A percentile compares a stretch with the other conserved stretches of the same genome.
These are phyloP conservation scores for Penicillium macrosclerotiorum DNA, from an alignment of 495 filamentous ascomycete species.

Conservation along the genomic window DNA sequence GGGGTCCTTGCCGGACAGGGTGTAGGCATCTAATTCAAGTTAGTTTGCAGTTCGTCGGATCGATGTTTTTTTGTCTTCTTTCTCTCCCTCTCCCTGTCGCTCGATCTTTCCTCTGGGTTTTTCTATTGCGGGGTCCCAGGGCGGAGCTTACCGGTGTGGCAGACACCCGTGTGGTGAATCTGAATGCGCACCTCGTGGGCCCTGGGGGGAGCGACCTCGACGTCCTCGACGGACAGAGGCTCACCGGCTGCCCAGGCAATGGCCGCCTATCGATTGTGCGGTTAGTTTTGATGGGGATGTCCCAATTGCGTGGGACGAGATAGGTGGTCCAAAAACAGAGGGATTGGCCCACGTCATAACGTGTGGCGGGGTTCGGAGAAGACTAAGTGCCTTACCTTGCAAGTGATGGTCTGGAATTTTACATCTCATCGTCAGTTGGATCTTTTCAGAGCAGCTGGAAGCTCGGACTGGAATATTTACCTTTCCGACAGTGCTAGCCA, in stretches of 20 bases:
- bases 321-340: no score
- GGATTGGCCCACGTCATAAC: slow-evolving; percentile 17
- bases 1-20: slow-evolving; percentile 94
- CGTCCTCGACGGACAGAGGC: slow-evolving; percentile 81
- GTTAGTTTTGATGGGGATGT: no score
- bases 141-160: slow-evolving; percentile 77
- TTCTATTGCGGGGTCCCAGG: slow-evolving; percentile 4
- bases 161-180: slow-evolving; percentile 96
- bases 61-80: no score
- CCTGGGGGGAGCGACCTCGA: slow-evolving; percentile 88
- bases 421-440: slow-evolving; percentile 7
- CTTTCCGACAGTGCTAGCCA: slow-evolving; percentile 58
- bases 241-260: slow-evolving; percentile 95
- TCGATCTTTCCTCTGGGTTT: not conserved
- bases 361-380: slow-evolving; percentile 6
- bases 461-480: slow-evolving; percentile 25
- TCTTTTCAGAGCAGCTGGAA: not conserved
- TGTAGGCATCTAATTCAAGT: slow-evolving; percentile 79
- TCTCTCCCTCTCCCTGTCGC: no score
- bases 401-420: slow-evolving; percentile 70
- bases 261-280: slow-evolving; percentile 69
- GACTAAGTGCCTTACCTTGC: slow-evolving; percentile 54
- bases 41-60: not conserved
- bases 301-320: no score
- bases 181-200: slow-evolving; percentile 96